These are phyloP conservation scores for Lentinula sp. DNA, from an alignment of 768 basidiomycete genomes.

Conservation along the genomic window DNA sequence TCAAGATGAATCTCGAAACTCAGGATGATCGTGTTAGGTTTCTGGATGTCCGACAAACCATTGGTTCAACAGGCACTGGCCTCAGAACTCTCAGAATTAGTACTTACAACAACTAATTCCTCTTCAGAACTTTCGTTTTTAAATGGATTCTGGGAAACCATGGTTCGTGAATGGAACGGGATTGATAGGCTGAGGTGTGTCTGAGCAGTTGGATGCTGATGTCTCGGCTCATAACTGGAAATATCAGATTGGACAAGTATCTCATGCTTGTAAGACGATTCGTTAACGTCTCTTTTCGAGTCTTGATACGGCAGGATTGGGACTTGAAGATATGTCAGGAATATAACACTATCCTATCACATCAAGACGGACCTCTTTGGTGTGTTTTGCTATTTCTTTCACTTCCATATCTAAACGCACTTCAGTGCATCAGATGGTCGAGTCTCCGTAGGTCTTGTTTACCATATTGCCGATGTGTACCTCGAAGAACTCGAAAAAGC, in stretches of 20 bases:
- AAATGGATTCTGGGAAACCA: constrained; percentile 86
- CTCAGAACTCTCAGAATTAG: constrained; percentile 73
- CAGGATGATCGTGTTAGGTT: constrained; percentile 49
- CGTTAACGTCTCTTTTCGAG: constrained; percentile 77
- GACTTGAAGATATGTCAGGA: constrained; percentile 42
- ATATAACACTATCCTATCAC: constrained; percentile 64
- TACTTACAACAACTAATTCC: constrained; percentile 59
- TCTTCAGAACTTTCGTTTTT: constrained; percentile 69
- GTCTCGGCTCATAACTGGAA: neutral
- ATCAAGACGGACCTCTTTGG: constrained; percentile 80
- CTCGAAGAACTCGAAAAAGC: constrained; percentile 83
- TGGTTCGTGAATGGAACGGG: constrained; percentile 88
- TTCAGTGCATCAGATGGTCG: constrained; percentile 62
- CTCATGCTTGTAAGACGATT: constrained; percentile 92
- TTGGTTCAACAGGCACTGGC: constrained; percentile 92
- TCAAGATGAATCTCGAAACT: neutral
- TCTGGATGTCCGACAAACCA: constrained; percentile 99
- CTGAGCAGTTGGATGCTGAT: neutral
- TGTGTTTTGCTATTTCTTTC: constrained; percentile 24
- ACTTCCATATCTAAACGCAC: neutral
- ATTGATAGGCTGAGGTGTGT: constrained; percentile 85
- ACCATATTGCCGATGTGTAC: constrained; percentile 87
- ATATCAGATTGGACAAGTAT: constrained; percentile 87
- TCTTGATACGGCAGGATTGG: constrained; percentile 73
- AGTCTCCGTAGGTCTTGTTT: constrained; percentile 73